Evolutionary conservation across 2,329 filamentous ascomycete species (phyloP).

Genomic region (Beauveria sp.): DNA sequence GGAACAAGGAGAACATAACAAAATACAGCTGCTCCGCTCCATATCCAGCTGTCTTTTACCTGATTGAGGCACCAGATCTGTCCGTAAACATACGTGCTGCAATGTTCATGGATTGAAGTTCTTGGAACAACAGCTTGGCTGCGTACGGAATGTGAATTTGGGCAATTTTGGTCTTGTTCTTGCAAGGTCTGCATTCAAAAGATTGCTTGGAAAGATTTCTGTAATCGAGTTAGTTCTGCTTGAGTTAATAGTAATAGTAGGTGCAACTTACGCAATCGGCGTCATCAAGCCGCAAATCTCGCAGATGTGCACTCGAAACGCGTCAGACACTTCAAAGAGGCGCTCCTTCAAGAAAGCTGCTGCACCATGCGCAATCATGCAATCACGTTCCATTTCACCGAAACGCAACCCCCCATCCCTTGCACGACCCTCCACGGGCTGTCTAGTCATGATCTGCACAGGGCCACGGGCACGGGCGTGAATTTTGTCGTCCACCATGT

Average conservation of each 20-base stretch:
- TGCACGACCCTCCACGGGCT: slow-evolving; percentile 96
- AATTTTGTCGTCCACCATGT: slow-evolving; percentile 99
- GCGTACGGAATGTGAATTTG: slow-evolving; percentile 98
- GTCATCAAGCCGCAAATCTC: slow-evolving; percentile 99
- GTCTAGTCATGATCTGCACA: slow-evolving; percentile 92
- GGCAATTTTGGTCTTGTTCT: slow-evolving; percentile 98
- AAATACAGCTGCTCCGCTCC: background rate
- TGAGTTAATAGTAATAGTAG: background rate
- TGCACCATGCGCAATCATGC: slow-evolving; percentile 99
- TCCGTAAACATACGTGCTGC: slow-evolving; percentile 95
- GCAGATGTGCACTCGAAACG: slow-evolving; percentile 95
- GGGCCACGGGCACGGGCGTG: slow-evolving; percentile 96
- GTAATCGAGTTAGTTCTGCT: slow-evolving; percentile 25
- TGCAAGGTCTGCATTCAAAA: slow-evolving; percentile 94
- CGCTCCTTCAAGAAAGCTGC: slow-evolving; percentile 96
- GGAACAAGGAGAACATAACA: background rate
- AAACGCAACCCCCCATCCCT: slow-evolving; percentile 96
- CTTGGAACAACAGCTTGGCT: slow-evolving; percentile 96
- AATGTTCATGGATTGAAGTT: slow-evolving; percentile 97
- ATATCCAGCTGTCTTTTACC: slow-evolving; percentile 31
- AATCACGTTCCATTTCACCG: slow-evolving; percentile 99
- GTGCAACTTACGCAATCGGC: slow-evolving; percentile 79
- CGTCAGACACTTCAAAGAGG: slow-evolving; percentile 94
- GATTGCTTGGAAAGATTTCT: slow-evolving; percentile 92
- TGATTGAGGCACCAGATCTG: slow-evolving; percentile 65